Conservation (phyloP, 2,329 filamentous ascomycete genomes). For the Aspergillus uvarum region DNA sequence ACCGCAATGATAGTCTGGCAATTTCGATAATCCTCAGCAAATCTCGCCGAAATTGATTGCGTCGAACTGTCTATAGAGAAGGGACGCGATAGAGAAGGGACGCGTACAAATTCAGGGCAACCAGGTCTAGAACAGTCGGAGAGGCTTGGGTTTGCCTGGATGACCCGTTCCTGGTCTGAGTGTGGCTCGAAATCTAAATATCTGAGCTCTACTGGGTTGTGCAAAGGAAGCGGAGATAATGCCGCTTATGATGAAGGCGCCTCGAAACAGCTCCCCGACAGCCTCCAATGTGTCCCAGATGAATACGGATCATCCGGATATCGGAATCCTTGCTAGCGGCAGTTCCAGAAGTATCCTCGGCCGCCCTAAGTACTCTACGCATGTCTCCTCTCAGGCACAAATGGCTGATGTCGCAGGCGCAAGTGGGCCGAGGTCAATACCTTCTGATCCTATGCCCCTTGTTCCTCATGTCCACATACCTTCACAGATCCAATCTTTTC, state of each 20-base stretch:
- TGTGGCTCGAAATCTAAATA: constrained; percentile 16
- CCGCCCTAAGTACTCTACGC: constrained; percentile 54
- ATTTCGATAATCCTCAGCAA: background rate
- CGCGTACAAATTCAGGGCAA: background rate
- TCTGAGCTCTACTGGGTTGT: constrained; percentile 20
- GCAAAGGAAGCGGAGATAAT: constrained; percentile 42
- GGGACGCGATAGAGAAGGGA: background rate
- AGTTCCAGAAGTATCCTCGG: constrained; percentile 37
- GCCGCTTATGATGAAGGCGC: constrained; percentile 56
- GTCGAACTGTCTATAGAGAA: background rate
- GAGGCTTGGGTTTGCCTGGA: background rate
- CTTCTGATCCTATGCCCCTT: constrained; percentile 57
- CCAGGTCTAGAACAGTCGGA: background rate
- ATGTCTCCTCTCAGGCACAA: constrained; percentile 56
- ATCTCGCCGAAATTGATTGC: background rate
- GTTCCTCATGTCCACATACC: constrained; percentile 56
- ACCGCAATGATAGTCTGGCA: background rate
- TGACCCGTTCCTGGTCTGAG: constrained; percentile 1
- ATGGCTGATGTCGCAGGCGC: constrained; percentile 47
- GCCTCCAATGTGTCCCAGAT: constrained; percentile 57
- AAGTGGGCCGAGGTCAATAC: constrained; percentile 51
- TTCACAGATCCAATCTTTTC: constrained; percentile 51
- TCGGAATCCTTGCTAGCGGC: constrained; percentile 51
- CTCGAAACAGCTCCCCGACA: constrained; percentile 48
- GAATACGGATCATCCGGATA: constrained; percentile 56